Evolutionary conservation across 1,284 basidiomycete genomes (phyloP).

Genomic region (Phellinidium pouzarii): DNA sequence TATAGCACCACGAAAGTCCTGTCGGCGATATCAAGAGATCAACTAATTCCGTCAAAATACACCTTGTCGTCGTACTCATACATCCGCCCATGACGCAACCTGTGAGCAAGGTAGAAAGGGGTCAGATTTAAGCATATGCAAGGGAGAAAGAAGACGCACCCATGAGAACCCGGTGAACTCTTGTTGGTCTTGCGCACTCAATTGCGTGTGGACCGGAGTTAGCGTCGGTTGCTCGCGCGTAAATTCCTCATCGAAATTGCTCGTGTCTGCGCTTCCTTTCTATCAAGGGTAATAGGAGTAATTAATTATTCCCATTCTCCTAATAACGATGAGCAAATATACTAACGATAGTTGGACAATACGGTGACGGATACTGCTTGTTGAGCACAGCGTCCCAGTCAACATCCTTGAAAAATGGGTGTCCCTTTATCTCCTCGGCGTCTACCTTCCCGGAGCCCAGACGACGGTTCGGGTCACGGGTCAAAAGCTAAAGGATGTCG

Average conservation of each 20-base stretch:
- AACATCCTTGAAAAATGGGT: slow-evolving; percentile 98
- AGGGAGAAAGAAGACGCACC: slow-evolving; percentile 36
- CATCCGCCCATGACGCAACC: slow-evolving; percentile 71
- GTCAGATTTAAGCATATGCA: background rate
- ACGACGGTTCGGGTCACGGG: slow-evolving; percentile 86
- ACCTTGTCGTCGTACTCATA: slow-evolving; percentile 31
- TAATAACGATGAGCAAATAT: slow-evolving; percentile 20
- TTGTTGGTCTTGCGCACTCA: slow-evolving; percentile 88
- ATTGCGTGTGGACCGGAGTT: slow-evolving; percentile 93
- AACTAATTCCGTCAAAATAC: slow-evolving; percentile 3
- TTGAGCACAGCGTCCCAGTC: slow-evolving; percentile 94
- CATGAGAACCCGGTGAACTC: slow-evolving; percentile 97
- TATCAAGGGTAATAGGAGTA: slow-evolving; percentile 26
- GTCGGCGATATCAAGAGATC: background rate
- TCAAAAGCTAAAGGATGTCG: slow-evolving; percentile 62
- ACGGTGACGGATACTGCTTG: slow-evolving; percentile 95
- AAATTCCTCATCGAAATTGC: slow-evolving; percentile 96
- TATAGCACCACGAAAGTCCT: background rate
- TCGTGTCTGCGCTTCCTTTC: slow-evolving; percentile 76
- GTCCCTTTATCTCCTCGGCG: slow-evolving; percentile 95
- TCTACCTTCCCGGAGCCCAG: slow-evolving; percentile 93
- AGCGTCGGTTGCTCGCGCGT: slow-evolving; percentile 95
- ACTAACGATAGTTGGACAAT: slow-evolving; percentile 92
- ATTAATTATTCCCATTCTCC: too few relatives aligned
- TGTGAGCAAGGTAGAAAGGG: slow-evolving; percentile 23